These are phyloP conservation scores for Anthoceros angustus DNA, from an alignment of 225 moss, liverwort and hornwort genomes.

Conservation along the genomic window DNA sequence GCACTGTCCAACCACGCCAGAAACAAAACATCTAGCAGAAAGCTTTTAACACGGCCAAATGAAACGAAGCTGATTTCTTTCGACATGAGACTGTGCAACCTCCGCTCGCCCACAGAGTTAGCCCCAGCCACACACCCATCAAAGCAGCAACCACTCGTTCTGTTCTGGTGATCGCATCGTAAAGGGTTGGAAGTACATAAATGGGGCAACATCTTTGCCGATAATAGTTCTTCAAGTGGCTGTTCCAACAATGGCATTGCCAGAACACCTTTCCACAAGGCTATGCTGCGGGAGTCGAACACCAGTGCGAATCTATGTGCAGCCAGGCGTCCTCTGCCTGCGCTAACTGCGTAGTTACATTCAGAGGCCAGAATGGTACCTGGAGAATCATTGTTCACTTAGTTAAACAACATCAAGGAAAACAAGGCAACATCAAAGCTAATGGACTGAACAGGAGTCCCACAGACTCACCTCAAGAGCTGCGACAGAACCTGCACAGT, in stretches of 20 bases:
- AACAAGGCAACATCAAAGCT: background rate
- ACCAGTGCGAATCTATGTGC: conserved; percentile 78
- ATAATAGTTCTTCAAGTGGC: conserved; percentile 63
- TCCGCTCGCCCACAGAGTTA: conserved; percentile 39
- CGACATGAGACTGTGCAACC: conserved; percentile 12
- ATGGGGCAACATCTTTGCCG: conserved; percentile 75
- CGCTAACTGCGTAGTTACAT: conserved; percentile 62
- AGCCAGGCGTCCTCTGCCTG: conserved; percentile 49
- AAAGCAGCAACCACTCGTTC: conserved; percentile 78
- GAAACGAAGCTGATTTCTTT: background rate
- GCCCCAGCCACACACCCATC: conserved; percentile 75
- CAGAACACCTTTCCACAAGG: conserved; percentile 77
- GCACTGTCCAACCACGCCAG: no score
- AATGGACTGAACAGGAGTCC: background rate
- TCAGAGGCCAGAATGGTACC: conserved; percentile 78
- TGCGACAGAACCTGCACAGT: conserved; percentile 51
- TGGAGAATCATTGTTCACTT: conserved; percentile 10
- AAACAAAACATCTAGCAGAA: background rate
- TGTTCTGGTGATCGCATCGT: conserved; percentile 81
- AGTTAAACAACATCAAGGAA: background rate
- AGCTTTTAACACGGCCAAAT: background rate
- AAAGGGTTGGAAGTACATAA: conserved; percentile 41
- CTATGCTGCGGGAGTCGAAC: conserved; percentile 78
- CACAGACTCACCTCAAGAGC: conserved; percentile 39
- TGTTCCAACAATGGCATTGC: conserved; percentile 62